Evolutionary conservation across 805 yeast species (phyloP).

Genomic region (Candida nonsorbophila): DNA sequence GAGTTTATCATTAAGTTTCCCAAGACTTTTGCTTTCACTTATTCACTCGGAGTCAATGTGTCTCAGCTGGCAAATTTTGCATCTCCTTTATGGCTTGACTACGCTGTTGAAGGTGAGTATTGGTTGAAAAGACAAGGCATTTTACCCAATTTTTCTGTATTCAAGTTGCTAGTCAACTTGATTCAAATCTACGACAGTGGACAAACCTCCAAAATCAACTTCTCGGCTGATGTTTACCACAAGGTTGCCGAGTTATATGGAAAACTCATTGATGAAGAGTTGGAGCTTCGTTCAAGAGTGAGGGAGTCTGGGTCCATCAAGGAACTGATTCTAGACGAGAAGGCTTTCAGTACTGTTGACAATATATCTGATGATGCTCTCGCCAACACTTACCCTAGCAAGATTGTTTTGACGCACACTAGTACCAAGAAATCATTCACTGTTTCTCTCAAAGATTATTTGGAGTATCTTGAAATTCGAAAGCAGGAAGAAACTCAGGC

Average conservation of each 20-base stretch:
- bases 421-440: slow-evolving; percentile 24
- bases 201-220: slow-evolving; percentile 14
- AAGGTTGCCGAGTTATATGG: slow-evolving; percentile 28
- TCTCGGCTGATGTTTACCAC: slow-evolving; percentile 29
- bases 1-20: slow-evolving; percentile 59
- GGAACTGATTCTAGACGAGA: slow-evolving; percentile 29
- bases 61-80: slow-evolving; percentile 58
- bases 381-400: slow-evolving; percentile 49
- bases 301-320: slow-evolving; percentile 16
- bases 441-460: slow-evolving; percentile 24
- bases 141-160: slow-evolving; percentile 49
- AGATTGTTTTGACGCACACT: slow-evolving; percentile 32
- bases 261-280: slow-evolving; percentile 34
- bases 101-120: slow-evolving; percentile 42
- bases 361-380: slow-evolving; percentile 52
- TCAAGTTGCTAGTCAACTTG: slow-evolving; percentile 43
- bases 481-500: slow-evolving; percentile 1
- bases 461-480: slow-evolving; percentile 14
- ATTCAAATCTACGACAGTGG: slow-evolving; percentile 36
- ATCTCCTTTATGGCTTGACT: slow-evolving; percentile 48
- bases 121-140: slow-evolving; percentile 47
- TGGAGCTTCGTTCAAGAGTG: slow-evolving; percentile 19
- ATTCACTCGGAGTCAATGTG: slow-evolving; percentile 53
- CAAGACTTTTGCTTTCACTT: slow-evolving; percentile 41
- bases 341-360: slow-evolving; percentile 24